These are phyloP conservation scores for Diaporthe humulicola DNA, from an alignment of 2,329 filamentous ascomycete genomes.

Conservation along the genomic window DNA sequence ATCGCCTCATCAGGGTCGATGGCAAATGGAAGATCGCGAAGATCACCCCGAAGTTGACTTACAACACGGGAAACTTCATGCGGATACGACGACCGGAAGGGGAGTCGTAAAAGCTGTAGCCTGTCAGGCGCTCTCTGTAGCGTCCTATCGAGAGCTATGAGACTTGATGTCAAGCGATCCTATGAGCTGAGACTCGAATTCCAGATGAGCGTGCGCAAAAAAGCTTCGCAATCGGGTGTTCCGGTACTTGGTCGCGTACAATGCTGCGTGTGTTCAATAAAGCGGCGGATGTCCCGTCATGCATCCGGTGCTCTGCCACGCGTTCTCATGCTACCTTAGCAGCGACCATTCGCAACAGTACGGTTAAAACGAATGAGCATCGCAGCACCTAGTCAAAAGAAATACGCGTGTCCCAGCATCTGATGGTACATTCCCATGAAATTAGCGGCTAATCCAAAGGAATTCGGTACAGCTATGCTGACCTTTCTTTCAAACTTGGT, in stretches of 20 bases:
- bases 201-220: no score
- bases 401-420: background rate
- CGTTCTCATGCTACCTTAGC: background rate
- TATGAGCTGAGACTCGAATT: background rate
- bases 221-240: background rate
- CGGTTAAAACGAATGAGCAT: background rate
- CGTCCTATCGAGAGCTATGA: no score
- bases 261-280: background rate
- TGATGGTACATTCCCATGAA: background rate
- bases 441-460: background rate
- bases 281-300: background rate
- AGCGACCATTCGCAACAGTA: background rate
- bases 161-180: background rate
- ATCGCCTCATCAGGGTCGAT: background rate
- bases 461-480: no score
- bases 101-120: background rate
- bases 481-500: background rate
- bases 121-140: background rate
- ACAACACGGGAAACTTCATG: conserved; percentile 20
- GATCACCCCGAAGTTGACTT: background rate
- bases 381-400: no score
- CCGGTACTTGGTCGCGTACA: background rate
- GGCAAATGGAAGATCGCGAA: conserved; percentile 6
- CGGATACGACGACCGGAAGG: background rate
- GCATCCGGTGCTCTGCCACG: background rate